Base-by-base conservation (phyloP, 768 basidiomycete genomes). In the Lyophyllum decastes region DNA sequence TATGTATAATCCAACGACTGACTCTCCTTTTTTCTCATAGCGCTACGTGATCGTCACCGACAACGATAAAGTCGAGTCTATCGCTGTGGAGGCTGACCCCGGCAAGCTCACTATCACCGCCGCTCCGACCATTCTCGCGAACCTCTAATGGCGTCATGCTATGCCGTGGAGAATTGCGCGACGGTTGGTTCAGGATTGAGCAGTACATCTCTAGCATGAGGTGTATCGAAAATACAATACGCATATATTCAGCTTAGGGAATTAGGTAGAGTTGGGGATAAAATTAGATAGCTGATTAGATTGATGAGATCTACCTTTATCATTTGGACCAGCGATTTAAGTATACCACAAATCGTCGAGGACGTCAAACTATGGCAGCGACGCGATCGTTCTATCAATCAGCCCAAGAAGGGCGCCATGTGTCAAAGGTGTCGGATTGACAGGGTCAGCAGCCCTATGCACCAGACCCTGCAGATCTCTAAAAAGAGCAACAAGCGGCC, bases 31-130 rank as follows among this genome's bases (percentile, higher is more conserved):
- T 26, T 57, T 54, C 47, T 40, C 21, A 22, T 46, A 88, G 79
- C 81, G 84, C 34, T 85, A 80, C 62, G 84, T 75, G 50, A 77
- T 88, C 49, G 65, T 87, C 50, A 75, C 80, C n/a, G 81, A 89
- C 52, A 80, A 82, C 58, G 76, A 81, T 63, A 82, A 81, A 63
- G 84, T 88, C 52, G 66, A 73, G 26, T 78, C 79, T 61, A 64
- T 89, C 21, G 78, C 70, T 22, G 79, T 87, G 1, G 87, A 88
- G 68, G 68, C 74, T 0, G 71, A 74, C 10, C 78, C 84, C 22
- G 65, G 70, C 17, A 68, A 79, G 46, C 65, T 84, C 46, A 83
- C 76, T n/a, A 74, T 78, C 49, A 86, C 85, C n/a, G 74, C 76
- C 57, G 84, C 84, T 2, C 71, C 78, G 8, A 69, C 68, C 25